phyloP scores from a whole-genome alignment of 2,329 filamentous ascomycete genomes.

The Amphichorda felina region DNA sequence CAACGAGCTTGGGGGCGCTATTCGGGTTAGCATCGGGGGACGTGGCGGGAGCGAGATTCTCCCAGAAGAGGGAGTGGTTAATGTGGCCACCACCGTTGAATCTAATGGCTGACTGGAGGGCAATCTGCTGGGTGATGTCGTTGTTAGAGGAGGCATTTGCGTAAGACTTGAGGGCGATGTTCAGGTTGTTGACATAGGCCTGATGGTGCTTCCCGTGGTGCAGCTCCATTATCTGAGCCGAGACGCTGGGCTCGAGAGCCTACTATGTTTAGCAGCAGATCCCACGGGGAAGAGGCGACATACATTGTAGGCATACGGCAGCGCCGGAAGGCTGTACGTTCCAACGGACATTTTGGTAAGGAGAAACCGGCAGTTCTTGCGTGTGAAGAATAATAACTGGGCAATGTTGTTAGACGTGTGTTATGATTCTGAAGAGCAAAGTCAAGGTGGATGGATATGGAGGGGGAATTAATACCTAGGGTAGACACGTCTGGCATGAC shows the following conservation, averaged over 20 bases:
- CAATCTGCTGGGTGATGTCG: conserved; percentile 52
- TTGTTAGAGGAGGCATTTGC: conserved; percentile 39
- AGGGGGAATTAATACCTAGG: too few relatives aligned
- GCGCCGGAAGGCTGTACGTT: conserved; percentile 48
- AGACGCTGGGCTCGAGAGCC: conserved; percentile 65
- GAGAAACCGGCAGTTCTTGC: too few relatives aligned
- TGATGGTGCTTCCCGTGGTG: conserved; percentile 74
- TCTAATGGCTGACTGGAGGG: conserved; percentile 59
- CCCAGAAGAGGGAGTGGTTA: conserved; percentile 91
- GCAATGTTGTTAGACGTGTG: too few relatives aligned
- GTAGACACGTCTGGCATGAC: too few relatives aligned
- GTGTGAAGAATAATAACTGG: too few relatives aligned
- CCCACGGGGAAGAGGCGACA: conserved; percentile 4
- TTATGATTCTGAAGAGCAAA: neutral
- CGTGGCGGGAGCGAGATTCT: conserved; percentile 56
- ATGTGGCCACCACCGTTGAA: conserved; percentile 91
- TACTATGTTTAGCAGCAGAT: conserved; percentile 23
- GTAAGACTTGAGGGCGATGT: conserved; percentile 51
- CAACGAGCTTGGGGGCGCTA: conserved; percentile 43
- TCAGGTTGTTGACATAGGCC: conserved; percentile 66
- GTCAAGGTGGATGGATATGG: neutral
- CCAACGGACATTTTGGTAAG: conserved; percentile 21
- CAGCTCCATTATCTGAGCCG: conserved; percentile 68
- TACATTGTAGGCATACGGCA: conserved; percentile 63
- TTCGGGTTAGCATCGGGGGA: conserved; percentile 44